Base-by-base conservation (phyloP, 1,284 basidiomycete species). In the Trichosporon faecale region DNA sequence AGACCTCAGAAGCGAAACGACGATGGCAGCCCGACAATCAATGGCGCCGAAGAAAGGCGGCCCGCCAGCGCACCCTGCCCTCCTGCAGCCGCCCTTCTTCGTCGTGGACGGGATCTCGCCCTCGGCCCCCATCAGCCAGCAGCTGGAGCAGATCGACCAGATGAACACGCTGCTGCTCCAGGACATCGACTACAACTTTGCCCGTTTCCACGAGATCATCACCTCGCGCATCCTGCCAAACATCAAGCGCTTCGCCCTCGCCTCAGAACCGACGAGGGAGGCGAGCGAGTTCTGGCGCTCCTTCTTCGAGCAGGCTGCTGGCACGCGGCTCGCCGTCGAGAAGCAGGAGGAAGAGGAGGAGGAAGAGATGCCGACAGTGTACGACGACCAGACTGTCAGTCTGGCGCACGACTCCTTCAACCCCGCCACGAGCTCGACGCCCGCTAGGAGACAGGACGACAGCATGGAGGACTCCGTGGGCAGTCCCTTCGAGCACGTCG, bases 281-380 rank as follows among this genome's bases (percentile, higher is more conserved):
- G 91, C 92, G 31, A 93, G 94, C n/a, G 74, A 94, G 91, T 97
- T 97, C 82, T 98, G 95, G 95, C 90, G 91, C n/a, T 90, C 91
- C 0, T 98, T 98, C 86, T 98, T 93, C 80, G 93, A 95, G 3
- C 66, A 68, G 16, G 76, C 70, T 2, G 66, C 60, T 11, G 72
- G 67, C 27, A 70, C 72, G 14, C 63, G 57, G 12, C 57, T 67
- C 16, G 65, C 72, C 18, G 29, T 40, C 5, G 66, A 68, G 33
- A 25, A 29, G 5, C 70, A 72, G 4, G 73, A 65, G 3, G 67
- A 64, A 2, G 67, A 72, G 29, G 46, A 64, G 25, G 63, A 40
- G 18, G 61, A 49, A 23, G 52, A 65, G 64, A 52, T 61, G n/a
- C 23, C 57, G 33, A 75, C 77, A 14, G 61, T 67, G 37, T 78